Percentiles rank a stretch among this genome's conserved stretches.
phyloP scores from a whole-genome alignment of 805 yeast genomes.

The Kuraishia cidri region DNA sequence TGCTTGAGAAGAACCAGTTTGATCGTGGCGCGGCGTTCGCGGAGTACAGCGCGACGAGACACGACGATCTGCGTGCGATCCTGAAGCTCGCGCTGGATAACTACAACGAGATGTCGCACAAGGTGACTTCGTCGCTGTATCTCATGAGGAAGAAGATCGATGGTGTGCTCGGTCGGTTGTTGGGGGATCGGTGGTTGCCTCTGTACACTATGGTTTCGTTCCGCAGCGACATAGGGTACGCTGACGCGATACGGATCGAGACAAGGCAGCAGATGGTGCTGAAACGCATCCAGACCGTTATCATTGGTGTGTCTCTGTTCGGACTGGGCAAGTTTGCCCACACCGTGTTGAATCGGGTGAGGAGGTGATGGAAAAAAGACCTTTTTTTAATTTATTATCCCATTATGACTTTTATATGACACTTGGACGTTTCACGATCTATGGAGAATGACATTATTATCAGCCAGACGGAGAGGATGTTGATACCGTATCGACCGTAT shows the following conservation, averaged over 20 bases:
- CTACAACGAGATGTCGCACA: slow-evolving; percentile 80
- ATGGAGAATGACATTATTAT: too few relatives aligned
- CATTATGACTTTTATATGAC: too few relatives aligned
- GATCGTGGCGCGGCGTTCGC: slow-evolving; percentile 42
- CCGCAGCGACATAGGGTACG: slow-evolving; percentile 72
- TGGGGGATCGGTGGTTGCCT: slow-evolving; percentile 71
- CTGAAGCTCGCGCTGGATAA: slow-evolving; percentile 72
- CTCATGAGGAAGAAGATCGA: slow-evolving; percentile 63
- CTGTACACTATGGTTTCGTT: slow-evolving; percentile 90
- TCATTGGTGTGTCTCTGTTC: slow-evolving; percentile 7
- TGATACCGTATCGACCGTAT: too few relatives aligned
- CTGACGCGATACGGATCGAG: slow-evolving; percentile 51
- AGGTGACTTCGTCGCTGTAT: slow-evolving; percentile 56
- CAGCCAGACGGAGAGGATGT: too few relatives aligned
- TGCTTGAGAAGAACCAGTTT: slow-evolving; percentile 26
- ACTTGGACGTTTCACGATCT: too few relatives aligned
- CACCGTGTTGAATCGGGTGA: too few relatives aligned
- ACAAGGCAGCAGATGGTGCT: slow-evolving; percentile 47
- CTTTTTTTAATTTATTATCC: too few relatives aligned
- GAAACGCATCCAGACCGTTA: slow-evolving; percentile 13
- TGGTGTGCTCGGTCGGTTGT: slow-evolving; percentile 44
- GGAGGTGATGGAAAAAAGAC: too few relatives aligned
- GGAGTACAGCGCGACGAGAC: slow-evolving; percentile 44
- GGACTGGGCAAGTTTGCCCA: slow-evolving; percentile 6
- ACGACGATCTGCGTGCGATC: slow-evolving; percentile 65